These are phyloP conservation scores for Crepidotus variabilis DNA, from an alignment of 768 basidiomycete species.

Conservation along the genomic window DNA sequence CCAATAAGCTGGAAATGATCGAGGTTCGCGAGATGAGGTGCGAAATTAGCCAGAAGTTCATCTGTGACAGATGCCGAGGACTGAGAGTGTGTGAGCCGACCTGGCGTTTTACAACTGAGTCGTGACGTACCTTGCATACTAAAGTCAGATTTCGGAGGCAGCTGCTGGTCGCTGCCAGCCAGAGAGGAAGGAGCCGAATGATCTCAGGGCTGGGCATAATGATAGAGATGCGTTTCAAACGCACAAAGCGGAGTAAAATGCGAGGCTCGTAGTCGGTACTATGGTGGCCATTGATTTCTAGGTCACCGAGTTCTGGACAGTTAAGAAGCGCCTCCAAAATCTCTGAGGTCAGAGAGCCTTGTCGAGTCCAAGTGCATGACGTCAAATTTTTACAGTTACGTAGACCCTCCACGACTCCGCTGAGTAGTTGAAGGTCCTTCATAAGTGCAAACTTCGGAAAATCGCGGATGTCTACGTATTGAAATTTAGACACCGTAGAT, in stretches of 20 bases:
- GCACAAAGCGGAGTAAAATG: conserved; percentile 45
- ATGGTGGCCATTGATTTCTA: conserved; percentile 72
- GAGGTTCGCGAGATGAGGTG: conserved; percentile 45
- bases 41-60: conserved; percentile 42
- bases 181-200: conserved; percentile 42
- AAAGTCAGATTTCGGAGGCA: conserved; percentile 57
- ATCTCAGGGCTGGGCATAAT: conserved; percentile 72
- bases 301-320: conserved; percentile 40
- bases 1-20: conserved; percentile 61
- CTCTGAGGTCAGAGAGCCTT: conserved; percentile 62
- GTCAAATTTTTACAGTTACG: conserved; percentile 58
- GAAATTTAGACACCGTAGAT: not conserved
- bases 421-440: conserved; percentile 29
- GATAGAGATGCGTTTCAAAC: conserved; percentile 53
- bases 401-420: conserved; percentile 45
- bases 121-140: conserved; percentile 56
- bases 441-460: conserved; percentile 54
- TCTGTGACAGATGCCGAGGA: conserved; percentile 59
- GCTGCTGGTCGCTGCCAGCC: conserved; percentile 42
- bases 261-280: conserved; percentile 52
- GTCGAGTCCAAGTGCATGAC: conserved; percentile 77
- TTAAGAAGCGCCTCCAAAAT: conserved; percentile 51
- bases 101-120: not conserved
- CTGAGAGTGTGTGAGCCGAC: conserved; percentile 25
- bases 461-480: conserved; percentile 58